Percentiles rank a stretch among this genome's conserved stretches.
These are phyloP conservation scores for Sclerotinia sclerotiorum DNA, from an alignment of 2,329 filamentous ascomycete species.

Conservation along the genomic window DNA sequence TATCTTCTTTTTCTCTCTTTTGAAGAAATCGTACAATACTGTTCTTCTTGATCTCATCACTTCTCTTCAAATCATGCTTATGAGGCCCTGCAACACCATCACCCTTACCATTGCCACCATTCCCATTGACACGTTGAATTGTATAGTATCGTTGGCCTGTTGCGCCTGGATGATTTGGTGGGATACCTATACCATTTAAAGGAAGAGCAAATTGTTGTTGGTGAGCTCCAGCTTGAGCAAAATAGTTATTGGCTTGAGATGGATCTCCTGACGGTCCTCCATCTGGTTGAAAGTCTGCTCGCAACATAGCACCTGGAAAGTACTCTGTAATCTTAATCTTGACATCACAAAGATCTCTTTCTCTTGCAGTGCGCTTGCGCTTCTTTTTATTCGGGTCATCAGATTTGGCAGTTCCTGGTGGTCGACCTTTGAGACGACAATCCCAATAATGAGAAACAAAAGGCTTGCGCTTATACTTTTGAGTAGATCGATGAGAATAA, in stretches of 20 bases:
- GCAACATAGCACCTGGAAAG: slow-evolving; percentile 54
- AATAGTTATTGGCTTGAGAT: slow-evolving; percentile 37
- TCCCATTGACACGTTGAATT: slow-evolving; percentile 75
- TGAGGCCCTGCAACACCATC: slow-evolving; percentile 72
- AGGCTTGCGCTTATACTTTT: slow-evolving; percentile 78
- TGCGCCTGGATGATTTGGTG: slow-evolving; percentile 48
- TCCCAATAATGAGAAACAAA: slow-evolving; percentile 85
- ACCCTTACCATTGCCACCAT: slow-evolving; percentile 69
- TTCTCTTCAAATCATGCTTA: slow-evolving; percentile 70
- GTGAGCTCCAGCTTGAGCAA: slow-evolving; percentile 32
- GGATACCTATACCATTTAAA: slow-evolving; percentile 44
- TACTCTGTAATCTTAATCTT: slow-evolving; percentile 86
- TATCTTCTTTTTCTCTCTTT: slow-evolving; percentile 64
- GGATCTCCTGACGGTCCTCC: slow-evolving; percentile 32
- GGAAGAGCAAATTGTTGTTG: slow-evolving; percentile 46
- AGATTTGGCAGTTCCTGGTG: slow-evolving; percentile 75
- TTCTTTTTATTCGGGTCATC: slow-evolving; percentile 81
- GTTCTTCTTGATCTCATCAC: slow-evolving; percentile 79
- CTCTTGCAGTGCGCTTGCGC: slow-evolving; percentile 71
- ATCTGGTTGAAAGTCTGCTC: slow-evolving; percentile 39
- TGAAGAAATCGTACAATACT: slow-evolving; percentile 67
- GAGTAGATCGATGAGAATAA: slow-evolving; percentile 80
- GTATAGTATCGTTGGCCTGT: slow-evolving; percentile 64
- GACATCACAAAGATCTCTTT: slow-evolving; percentile 78
- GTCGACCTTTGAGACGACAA: slow-evolving; percentile 76